These are phyloP conservation scores for Passalora sequoiae DNA, from an alignment of 2,329 filamentous ascomycete genomes.

Conservation along the genomic window DNA sequence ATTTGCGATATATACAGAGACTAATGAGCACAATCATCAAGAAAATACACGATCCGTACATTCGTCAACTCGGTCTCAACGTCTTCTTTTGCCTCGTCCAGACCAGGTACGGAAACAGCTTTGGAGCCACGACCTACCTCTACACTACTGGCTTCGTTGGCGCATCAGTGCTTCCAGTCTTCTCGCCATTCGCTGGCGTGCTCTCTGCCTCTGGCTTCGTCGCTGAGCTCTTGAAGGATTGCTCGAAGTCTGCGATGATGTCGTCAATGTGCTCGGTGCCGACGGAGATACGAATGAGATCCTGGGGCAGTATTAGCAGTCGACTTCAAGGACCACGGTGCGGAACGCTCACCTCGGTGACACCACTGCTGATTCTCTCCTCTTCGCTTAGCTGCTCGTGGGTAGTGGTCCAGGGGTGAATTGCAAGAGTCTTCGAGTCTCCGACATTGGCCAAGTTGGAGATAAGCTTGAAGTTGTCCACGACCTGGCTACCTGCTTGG, in stretches of 20 bases:
- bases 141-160: conserved; percentile 24
- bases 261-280: conserved; percentile 96
- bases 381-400: conserved; percentile 84
- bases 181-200: conserved; percentile 21
- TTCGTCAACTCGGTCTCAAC: neutral
- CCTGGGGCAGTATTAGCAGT: conserved; percentile 45
- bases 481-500: conserved; percentile 76
- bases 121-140: neutral
- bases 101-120: neutral
- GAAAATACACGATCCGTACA: too few species aligned
- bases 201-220: conserved; percentile 38
- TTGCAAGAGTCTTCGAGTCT: conserved; percentile 89
- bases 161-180: conserved; percentile 22
- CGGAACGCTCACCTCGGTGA: conserved; percentile 48
- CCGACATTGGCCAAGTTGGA: conserved; percentile 96
- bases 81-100: too few species aligned
- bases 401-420: conserved; percentile 92
- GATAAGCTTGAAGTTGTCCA: conserved; percentile 91
- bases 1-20: too few species aligned
- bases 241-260: conserved; percentile 91
- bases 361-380: conserved; percentile 74
- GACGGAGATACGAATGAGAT: conserved; percentile 90
- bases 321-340: neutral
- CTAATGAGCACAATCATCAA: too few species aligned
- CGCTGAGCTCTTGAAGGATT: conserved; percentile 65